These are phyloP conservation scores for Amaranthus palmeri DNA, from an alignment of 148 eudicot species.

Conservation along the genomic window DNA sequence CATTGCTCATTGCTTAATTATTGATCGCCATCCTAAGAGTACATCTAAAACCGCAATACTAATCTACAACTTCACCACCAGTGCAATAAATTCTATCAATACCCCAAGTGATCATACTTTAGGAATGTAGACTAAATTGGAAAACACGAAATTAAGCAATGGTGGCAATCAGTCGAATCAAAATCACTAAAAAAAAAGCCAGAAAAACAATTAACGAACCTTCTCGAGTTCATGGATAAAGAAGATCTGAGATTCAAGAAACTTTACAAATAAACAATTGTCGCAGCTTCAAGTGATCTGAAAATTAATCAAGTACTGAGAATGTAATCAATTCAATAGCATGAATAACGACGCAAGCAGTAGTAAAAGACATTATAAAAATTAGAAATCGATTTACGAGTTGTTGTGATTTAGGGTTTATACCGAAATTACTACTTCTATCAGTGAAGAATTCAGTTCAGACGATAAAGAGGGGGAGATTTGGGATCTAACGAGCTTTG, in stretches of 20 bases:
- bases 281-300: conserved; percentile 15
- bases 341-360: background rate
- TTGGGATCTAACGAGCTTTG: background rate
- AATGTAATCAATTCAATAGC: background rate
- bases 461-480: background rate
- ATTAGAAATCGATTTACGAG: background rate
- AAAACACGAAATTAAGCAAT: background rate
- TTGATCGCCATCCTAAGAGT: background rate
- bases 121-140: background rate
- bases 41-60: no score
- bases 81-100: background rate
- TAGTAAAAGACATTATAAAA: background rate
- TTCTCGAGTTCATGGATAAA: conserved; percentile 47
- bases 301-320: background rate
- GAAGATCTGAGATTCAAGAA: background rate
- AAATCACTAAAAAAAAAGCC: background rate
- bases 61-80: background rate
- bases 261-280: background rate
- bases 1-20: background rate
- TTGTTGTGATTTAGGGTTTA: conserved; percentile 5
- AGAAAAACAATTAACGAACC: conserved; percentile 25
- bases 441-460: background rate
- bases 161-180: background rate
- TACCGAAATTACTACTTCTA: background rate
- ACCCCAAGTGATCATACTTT: background rate